phyloP scores from a whole-genome alignment of 2,329 filamentous ascomycete genomes.

The Xylaria sp. region DNA sequence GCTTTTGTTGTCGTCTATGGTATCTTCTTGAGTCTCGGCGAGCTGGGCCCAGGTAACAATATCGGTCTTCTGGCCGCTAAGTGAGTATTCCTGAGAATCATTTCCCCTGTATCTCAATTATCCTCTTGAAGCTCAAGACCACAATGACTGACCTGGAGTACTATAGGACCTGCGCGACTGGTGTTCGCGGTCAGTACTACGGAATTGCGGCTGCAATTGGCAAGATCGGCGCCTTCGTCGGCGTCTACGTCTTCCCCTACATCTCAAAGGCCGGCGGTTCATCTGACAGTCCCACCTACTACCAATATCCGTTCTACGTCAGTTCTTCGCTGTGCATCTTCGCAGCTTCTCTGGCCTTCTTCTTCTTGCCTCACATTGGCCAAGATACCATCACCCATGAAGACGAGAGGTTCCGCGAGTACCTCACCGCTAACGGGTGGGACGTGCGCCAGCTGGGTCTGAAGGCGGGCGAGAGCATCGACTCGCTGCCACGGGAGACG shows the following conservation, averaged over 20 bases:
- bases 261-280: conserved; percentile 70
- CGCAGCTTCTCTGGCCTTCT: conserved; percentile 71
- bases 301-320: conserved; percentile 93
- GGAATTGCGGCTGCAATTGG: conserved; percentile 78
- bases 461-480: conserved; percentile 51
- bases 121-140: background rate
- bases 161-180: conserved; percentile 77
- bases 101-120: background rate
- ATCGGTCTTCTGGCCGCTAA: conserved; percentile 89
- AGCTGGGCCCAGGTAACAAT: conserved; percentile 89
- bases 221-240: conserved; percentile 86
- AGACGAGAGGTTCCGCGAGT: conserved; percentile 79
- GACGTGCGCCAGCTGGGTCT: conserved; percentile 70
- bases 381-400: conserved; percentile 86
- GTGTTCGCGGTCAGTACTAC: conserved; percentile 81
- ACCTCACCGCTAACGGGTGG: conserved; percentile 78
- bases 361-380: conserved; percentile 80
- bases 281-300: conserved; percentile 63
- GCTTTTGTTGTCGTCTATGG: conserved; percentile 84
- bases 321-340: conserved; percentile 80
- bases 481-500: conserved; percentile 37
- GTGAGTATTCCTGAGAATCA: background rate
- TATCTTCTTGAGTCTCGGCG: conserved; percentile 80
- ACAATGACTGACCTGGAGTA: background rate
- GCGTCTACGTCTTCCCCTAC: conserved; percentile 83